Conservation (phyloP, 1,139 yeast species). For the Debaryomyces nepalensis region DNA sequence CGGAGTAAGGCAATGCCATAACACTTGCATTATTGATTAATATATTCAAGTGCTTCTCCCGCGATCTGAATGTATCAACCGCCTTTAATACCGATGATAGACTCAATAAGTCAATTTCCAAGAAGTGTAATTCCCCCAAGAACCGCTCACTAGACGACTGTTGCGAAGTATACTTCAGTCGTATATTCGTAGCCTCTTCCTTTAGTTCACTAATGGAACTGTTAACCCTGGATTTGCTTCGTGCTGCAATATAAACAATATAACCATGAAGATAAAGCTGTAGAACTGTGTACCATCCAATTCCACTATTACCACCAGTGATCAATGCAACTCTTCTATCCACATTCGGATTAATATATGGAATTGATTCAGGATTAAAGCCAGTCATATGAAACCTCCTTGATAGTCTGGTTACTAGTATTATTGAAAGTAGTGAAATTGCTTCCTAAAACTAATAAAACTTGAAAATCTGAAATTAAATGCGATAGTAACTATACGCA, state of each 20-base stretch:
- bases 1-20: slow-evolving; percentile 70
- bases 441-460: no score
- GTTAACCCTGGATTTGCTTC: slow-evolving; percentile 40
- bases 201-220: slow-evolving; percentile 43
- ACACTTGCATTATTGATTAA: slow-evolving; percentile 83
- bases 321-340: slow-evolving; percentile 46
- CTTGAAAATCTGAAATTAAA: no score
- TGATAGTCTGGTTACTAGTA: no score
- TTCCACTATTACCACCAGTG: slow-evolving; percentile 53
- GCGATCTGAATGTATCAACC: slow-evolving; percentile 48
- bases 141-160: slow-evolving; percentile 24
- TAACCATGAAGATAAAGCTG: slow-evolving; percentile 51
- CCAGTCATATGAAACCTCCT: slow-evolving; percentile 3
- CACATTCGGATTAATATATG: slow-evolving; percentile 37
- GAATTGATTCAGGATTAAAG: slow-evolving; percentile 32
- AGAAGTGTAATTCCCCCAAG: slow-evolving; percentile 61
- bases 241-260: slow-evolving; percentile 46
- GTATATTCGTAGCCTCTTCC: slow-evolving; percentile 26
- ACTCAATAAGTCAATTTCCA: slow-evolving; percentile 67
- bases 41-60: slow-evolving; percentile 61
- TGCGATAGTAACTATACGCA: no score
- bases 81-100: slow-evolving; percentile 63
- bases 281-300: slow-evolving; percentile 48
- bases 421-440: no score
- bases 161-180: slow-evolving; percentile 17